Base-by-base conservation (phyloP, 2,329 filamentous ascomycete species). In the Acrodontium crateriforme region DNA sequence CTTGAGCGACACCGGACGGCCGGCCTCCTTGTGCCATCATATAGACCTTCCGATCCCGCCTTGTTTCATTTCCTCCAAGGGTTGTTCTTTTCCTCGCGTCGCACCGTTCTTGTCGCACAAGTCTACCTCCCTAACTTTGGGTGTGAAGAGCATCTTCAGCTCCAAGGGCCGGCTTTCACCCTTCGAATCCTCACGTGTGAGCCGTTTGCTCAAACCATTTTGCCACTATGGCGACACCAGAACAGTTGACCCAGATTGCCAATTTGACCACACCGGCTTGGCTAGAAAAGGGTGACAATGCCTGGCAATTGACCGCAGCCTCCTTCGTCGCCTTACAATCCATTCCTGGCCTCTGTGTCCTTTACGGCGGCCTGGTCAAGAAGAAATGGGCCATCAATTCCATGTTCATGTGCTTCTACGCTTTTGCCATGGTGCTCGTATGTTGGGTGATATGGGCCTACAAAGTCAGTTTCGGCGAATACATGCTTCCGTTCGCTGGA, bases 351-450 rank as follows among this genome's bases (percentile, higher is more conserved):
- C 59, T 66, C 8, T 56, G 60, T 26, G 55, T 64, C 12, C 45
- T 66, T 36, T 65, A 66, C 37, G 62, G 60, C 19, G 62, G 63
- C 8, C 48, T 63, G 9, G 52, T 63, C 29, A 57, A 59, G 41
- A 58, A 55, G 41, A 65, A 64, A 44, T 47, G 44, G 43, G 41
- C 33, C 9, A 35, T 42, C 34, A 43, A 39, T 26, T 38, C 55
- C 22, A 61, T 62, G 15, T 63, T 65, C 37, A 66, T 66, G 62
- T 56, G 52, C 18, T 61, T 66, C 34, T 66, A 65, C 35, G 63
- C 59, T 29, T 66, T 65, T 41, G 54, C 58, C 9, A 50, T 53
- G 11, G 56, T 59, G 5, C 52, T 67, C 12, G 57, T 67, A 29
- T 58, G 54, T 42, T 66, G 62, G 62, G 59, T 64, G 4, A 48